Base-by-base conservation (phyloP, 441 rosid species). In the Hura crepitans region DNA sequence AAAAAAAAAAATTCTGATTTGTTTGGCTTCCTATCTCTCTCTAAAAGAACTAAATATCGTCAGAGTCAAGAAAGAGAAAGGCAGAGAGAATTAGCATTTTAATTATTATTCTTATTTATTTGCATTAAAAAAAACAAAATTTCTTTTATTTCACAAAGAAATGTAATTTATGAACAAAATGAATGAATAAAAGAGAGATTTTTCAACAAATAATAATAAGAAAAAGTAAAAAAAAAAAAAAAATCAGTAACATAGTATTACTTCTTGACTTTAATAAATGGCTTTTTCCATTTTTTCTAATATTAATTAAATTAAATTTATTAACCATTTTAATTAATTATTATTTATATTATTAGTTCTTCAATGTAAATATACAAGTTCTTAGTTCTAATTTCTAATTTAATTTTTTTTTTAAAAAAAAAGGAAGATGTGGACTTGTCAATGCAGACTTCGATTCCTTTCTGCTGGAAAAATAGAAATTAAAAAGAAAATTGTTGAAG, bases 31-130 rank as follows among this genome's bases (percentile, higher is more conserved):
- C 15, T 13, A 2, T 14, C 27, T 60, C 50, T 74, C 56, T 43
- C 49, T 46, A 71, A 7, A 53, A 33, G 72, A 79, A 70, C 33
- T 57, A 78, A 81, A 78, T 80, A 78, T 82, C 79, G 83, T 80
- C 66, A 71, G 51, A 76, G 74, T 67, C 74, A 85, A 76, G 81
- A 71, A 81, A 82, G 75, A 73, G 60, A 75, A 69, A 78, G 72
- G 68, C 50, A 0, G 70, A 54, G 42, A 77, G 70, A 75, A 81
- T 71, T 71, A 74, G 67, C 80, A 75, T 22, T 15, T 56, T 25
- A 18, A 42, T 39, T 64, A 28, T 56, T n/a, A 53, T 22, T 53
- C 1, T 50, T 15, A 50, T n/a, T n/a, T n/a, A n/a, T n/a, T n/a
- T n/a, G 39, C 4, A 35, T 35, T 35, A 35, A 35, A 35, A 35